Evolutionary conservation across 306 rosid genomes (phyloP).

Genomic region (Prosopis cineraria): DNA sequence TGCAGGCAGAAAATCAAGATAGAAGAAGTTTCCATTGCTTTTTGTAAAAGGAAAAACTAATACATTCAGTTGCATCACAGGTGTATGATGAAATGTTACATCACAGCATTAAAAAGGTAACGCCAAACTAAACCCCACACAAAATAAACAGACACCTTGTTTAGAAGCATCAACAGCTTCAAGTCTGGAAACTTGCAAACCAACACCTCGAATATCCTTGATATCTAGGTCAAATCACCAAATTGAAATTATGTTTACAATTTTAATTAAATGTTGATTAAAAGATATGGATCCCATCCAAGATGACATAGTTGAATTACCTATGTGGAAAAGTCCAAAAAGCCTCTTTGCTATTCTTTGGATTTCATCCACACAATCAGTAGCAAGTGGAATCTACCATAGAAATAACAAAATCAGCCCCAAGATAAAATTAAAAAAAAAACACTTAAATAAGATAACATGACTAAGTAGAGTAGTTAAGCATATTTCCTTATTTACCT

Average conservation of each 20-base stretch:
- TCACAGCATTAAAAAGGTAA: neutral
- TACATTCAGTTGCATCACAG: constrained; percentile 2
- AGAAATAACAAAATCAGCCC: constrained; percentile 34
- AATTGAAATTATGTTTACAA: constrained; percentile 33
- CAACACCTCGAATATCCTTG: constrained; percentile 94
- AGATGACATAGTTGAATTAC: constrained; percentile 45
- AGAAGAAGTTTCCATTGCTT: constrained; percentile 8
- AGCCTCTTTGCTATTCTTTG: constrained; percentile 79
- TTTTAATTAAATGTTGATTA: constrained; percentile 19
- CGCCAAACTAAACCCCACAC: neutral
- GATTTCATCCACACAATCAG: constrained; percentile 82
- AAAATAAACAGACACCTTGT: constrained; percentile 59
- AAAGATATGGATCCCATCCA: constrained; percentile 18
- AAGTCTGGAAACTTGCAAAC: constrained; percentile 91
- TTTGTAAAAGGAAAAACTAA: constrained; percentile 9
- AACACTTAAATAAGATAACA: constrained; percentile 13
- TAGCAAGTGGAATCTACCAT: constrained; percentile 78
- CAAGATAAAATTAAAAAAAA: constrained; percentile 21
- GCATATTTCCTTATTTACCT: constrained; percentile 51
- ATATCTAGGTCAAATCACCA: constrained; percentile 59
- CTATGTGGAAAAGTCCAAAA: constrained; percentile 70
- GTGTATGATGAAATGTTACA: constrained; percentile 10
- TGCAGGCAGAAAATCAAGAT: constrained; percentile 30
- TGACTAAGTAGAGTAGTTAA: constrained; percentile 17
- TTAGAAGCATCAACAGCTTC: constrained; percentile 64